phyloP scores from a whole-genome alignment of 163 green algal species.

The Smithsoniella earleae region DNA sequence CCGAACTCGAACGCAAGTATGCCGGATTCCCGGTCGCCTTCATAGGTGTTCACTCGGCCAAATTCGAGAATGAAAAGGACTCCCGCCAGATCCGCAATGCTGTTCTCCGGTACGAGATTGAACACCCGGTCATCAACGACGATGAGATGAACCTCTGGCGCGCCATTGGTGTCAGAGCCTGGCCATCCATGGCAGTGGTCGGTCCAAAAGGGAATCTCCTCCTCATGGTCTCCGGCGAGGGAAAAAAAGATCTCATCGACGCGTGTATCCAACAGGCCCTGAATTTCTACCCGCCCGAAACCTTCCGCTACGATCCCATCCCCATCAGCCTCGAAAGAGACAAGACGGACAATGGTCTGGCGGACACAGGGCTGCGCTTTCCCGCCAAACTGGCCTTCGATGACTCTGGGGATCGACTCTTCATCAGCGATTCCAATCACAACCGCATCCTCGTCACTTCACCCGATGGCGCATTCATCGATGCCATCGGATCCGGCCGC shows the following conservation, averaged over 20 bases:
- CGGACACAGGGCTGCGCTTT: conserved; percentile 47
- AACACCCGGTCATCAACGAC: conserved; percentile 70
- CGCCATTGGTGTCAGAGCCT: conserved; percentile 54
- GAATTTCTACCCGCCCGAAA: conserved; percentile 52
- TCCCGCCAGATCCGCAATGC: conserved; percentile 49
- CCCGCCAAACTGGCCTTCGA: conserved; percentile 65
- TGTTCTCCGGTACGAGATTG: conserved; percentile 60
- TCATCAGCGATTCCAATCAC: conserved; percentile 68
- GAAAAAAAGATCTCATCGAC: conserved; percentile 56
- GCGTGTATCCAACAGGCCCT: conserved; percentile 61
- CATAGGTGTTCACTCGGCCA: conserved; percentile 70
- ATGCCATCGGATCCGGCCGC: conserved; percentile 55
- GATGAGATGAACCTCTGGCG: conserved; percentile 60
- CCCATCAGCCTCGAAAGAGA: conserved; percentile 45
- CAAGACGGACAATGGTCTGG: conserved; percentile 38
- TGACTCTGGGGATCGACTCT: conserved; percentile 49
- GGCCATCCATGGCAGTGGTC: conserved; percentile 64
- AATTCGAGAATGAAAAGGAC: conserved; percentile 83
- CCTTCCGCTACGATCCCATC: conserved; percentile 42
- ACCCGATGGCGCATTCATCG: conserved; percentile 53
- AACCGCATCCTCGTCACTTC: conserved; percentile 67
- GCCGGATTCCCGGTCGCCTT: conserved; percentile 46
- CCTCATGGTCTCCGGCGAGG: conserved; percentile 51
- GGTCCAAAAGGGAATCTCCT: conserved; percentile 38
- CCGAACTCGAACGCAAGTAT: conserved; percentile 57